Evolutionary conservation across 2,329 filamentous ascomycete genomes (phyloP), one percentile per base, ranked within the genome.

Genomic region (Colletotrichum tofieldiae): DNA sequence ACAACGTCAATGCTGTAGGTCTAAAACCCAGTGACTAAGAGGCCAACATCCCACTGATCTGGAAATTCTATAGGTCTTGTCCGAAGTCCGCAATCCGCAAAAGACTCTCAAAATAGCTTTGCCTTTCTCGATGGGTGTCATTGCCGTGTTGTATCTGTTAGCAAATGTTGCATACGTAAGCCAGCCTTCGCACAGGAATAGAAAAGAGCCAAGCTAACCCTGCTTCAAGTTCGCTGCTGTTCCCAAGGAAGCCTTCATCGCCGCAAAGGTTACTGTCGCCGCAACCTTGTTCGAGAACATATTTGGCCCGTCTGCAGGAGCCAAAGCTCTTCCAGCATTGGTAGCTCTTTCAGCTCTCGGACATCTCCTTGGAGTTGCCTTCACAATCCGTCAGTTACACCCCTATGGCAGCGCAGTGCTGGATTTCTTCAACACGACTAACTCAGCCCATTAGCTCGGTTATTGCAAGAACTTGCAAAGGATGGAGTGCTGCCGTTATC

Each of bases 381-480:
- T 73, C 20, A 71, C 71, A 7, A 62, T 73, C 18, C 71, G 67
- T 66, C 26, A 65, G 70, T 70, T 7, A 16, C 8, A 9, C 16
- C 29, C 56, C 1, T 45, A 18, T 14, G 3, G 32, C 26, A n/a
- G 20, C 37, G 9, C 7, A 20, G 16, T 7, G n/a, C 18, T 23
- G 12, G 7, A 16, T 47, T 35, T 20, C 20, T 35, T 35, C 0
- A 43, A 8, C 2, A 0, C 7, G 39, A 18, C 65, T 47, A 39
- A 67, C 29, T 32, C 5, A 12, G 0, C 0, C 5, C 14, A 7
- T 18, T 6, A 72, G 70, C 70, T n/a, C 75, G 76, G 5, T 59
- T 77, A 11, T 72, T 77, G 5, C 76, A 77, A 37, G 76, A 77
- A 43, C 71, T 76, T 18, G 61, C 71, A 1, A 73, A 73, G 58